These are phyloP conservation scores for Scutellaria galericulata DNA, from an alignment of 257 asterid species.

Conservation along the genomic window DNA sequence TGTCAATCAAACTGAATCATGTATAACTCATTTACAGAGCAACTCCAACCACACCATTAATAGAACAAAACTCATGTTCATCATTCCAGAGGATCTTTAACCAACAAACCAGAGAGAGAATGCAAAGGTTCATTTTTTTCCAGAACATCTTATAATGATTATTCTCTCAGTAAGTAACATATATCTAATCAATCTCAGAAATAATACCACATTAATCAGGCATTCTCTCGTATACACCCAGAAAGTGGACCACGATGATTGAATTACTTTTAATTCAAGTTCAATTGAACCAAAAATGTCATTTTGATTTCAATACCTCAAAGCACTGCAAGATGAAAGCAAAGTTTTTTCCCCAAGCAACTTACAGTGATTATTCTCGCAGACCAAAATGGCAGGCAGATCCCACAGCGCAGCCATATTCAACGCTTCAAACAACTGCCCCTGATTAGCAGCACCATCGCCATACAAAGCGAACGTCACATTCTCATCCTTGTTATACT, in stretches of 20 bases:
- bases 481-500: slow-evolving; percentile 78
- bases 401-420: slow-evolving; percentile 98
- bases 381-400: slow-evolving; percentile 93
- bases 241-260: neutral
- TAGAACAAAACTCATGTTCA: neutral
- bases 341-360: slow-evolving; percentile 15
- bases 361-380: slow-evolving; percentile 99
- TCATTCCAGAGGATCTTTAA: neutral
- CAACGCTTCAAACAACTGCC: slow-evolving; percentile 95
- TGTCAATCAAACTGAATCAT: neutral
- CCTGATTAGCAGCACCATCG: slow-evolving; percentile 98
- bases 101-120: neutral
- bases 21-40: neutral
- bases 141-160: slow-evolving; percentile 11
- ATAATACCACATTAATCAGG: slow-evolving; percentile 12
- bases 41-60: slow-evolving; percentile 6
- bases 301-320: neutral
- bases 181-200: slow-evolving; percentile 14
- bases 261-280: slow-evolving; percentile 29
- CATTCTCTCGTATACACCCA: neutral
- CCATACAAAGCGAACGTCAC: slow-evolving; percentile 92
- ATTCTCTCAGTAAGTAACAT: slow-evolving; percentile 1
- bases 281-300: slow-evolving; percentile 10
- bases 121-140: neutral
- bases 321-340: slow-evolving; percentile 3